A percentile compares a stretch with the other conserved stretches of the same genome.
These are phyloP conservation scores for Leishmania guyanensis DNA, from an alignment of 208 protist species.

Conservation along the genomic window DNA sequence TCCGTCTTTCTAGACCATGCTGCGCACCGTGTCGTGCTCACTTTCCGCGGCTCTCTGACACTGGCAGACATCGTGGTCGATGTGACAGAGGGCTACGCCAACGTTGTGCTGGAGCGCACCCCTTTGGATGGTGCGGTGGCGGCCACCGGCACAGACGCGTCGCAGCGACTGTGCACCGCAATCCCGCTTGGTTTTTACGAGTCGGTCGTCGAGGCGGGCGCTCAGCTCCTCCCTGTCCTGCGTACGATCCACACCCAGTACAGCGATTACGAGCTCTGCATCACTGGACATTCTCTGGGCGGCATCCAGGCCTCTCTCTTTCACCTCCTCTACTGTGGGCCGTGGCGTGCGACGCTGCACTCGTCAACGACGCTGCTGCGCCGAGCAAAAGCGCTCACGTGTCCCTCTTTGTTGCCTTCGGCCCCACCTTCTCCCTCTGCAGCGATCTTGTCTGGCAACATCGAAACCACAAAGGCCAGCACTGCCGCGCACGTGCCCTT, in stretches of 20 bases:
- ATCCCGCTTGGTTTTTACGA: slow-evolving; percentile 74
- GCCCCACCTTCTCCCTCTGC: slow-evolving; percentile 2
- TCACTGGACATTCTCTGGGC: slow-evolving; percentile 86
- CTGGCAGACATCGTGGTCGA: slow-evolving; percentile 59
- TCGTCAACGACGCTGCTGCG: slow-evolving; percentile 19
- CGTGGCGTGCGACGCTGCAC: slow-evolving; percentile 12
- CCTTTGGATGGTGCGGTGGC: background rate
- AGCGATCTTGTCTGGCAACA: background rate
- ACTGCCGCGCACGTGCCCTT: slow-evolving; percentile 22
- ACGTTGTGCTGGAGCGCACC: slow-evolving; percentile 33
- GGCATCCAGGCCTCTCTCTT: slow-evolving; percentile 76
- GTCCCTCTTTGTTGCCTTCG: slow-evolving; percentile 4
- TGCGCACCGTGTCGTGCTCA: slow-evolving; percentile 54
- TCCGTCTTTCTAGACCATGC: slow-evolving; percentile 71
- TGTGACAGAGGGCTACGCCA: slow-evolving; percentile 58
- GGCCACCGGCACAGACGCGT: background rate
- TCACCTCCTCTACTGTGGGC: slow-evolving; percentile 64
- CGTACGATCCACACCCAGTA: slow-evolving; percentile 48
- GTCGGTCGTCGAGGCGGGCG: slow-evolving; percentile 42
- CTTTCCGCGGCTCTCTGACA: slow-evolving; percentile 75
- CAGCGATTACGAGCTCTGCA: slow-evolving; percentile 59
- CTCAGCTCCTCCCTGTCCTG: slow-evolving; percentile 43
- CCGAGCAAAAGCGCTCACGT: slow-evolving; percentile 11
- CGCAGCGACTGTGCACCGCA: slow-evolving; percentile 46
- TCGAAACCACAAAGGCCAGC: background rate